phyloP scores from a whole-genome alignment of 2,329 filamentous ascomycete genomes.

The Ophiostoma sp. region DNA sequence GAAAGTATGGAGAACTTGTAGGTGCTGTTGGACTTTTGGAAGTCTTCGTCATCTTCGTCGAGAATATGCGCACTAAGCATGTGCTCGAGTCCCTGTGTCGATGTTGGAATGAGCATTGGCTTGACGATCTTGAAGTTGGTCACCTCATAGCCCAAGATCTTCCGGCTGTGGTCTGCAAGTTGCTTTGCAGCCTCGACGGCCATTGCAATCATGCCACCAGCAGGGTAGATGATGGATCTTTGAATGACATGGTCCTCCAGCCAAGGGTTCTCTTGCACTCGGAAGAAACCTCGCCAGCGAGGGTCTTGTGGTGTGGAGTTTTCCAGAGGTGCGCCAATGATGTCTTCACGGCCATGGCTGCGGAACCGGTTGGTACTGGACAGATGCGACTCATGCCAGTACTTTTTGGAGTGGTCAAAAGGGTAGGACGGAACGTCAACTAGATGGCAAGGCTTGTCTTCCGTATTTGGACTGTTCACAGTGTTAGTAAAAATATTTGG shows the following conservation, averaged over 20 bases:
- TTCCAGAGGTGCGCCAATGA: constrained; percentile 33
- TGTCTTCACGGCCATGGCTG: constrained; percentile 33
- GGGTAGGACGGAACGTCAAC: constrained; percentile 44
- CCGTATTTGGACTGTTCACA: background rate
- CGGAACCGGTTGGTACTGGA: constrained; percentile 38
- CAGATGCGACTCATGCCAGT: constrained; percentile 43
- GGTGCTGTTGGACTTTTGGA: background rate
- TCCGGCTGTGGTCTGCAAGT: constrained; percentile 25
- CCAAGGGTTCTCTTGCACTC: constrained; percentile 46
- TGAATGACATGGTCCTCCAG: constrained; percentile 47
- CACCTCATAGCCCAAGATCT: constrained; percentile 27
- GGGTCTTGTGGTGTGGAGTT: constrained; percentile 35
- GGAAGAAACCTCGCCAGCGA: constrained; percentile 49
- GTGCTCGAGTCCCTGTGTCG: constrained; percentile 48
- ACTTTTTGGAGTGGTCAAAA: constrained; percentile 42
- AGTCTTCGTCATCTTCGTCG: constrained; percentile 14
- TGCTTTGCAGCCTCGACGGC: constrained; percentile 42
- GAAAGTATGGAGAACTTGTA: constrained; percentile 45
- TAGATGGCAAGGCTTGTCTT: constrained; percentile 29
- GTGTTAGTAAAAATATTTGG: background rate
- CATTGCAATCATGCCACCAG: constrained; percentile 42
- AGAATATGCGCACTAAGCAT: constrained; percentile 46
- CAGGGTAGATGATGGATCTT: constrained; percentile 40
- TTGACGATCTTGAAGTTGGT: constrained; percentile 29
- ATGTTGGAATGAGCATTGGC: constrained; percentile 31